These are phyloP conservation scores for Ceratobasidium sp. DNA, from an alignment of 1,284 basidiomycete species.

Conservation along the genomic window DNA sequence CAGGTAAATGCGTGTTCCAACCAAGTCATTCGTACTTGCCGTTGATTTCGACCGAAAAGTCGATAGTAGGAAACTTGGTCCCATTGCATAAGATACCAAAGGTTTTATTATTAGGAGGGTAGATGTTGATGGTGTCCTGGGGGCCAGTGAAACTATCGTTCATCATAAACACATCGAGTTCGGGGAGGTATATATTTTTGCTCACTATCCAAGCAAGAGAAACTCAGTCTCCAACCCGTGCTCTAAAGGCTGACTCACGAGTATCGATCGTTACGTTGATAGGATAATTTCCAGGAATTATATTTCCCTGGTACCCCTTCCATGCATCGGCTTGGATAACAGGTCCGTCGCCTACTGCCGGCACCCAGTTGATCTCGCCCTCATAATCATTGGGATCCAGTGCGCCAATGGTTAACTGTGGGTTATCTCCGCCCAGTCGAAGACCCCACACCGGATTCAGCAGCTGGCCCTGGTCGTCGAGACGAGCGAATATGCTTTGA, in stretches of 20 bases:
- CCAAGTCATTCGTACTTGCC: background rate
- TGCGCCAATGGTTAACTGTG: slow-evolving; percentile 11
- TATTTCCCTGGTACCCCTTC: background rate
- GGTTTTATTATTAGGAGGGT: slow-evolving; percentile 31
- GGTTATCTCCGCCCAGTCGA: slow-evolving; percentile 1
- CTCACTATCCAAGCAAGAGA: slow-evolving; percentile 10
- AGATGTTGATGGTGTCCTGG: slow-evolving; percentile 27
- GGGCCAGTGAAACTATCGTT: slow-evolving; percentile 19
- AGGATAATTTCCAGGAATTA: slow-evolving; percentile 8
- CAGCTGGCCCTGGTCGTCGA: slow-evolving; percentile 5
- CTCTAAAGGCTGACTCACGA: background rate
- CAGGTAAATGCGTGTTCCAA: background rate
- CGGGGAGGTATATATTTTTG: slow-evolving; percentile 41
- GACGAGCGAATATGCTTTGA: background rate
- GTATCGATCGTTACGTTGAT: background rate
- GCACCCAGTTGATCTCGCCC: slow-evolving; percentile 27
- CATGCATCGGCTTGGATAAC: background rate
- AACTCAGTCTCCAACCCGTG: background rate
- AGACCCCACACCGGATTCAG: slow-evolving; percentile 21
- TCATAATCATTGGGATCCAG: slow-evolving; percentile 20
- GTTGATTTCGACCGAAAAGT: slow-evolving; percentile 43
- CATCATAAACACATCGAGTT: slow-evolving; percentile 32
- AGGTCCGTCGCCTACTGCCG: background rate
- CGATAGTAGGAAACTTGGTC: slow-evolving; percentile 15
- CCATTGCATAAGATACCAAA: slow-evolving; percentile 38